These are phyloP conservation scores for Eustoma russellianum DNA, from an alignment of 257 asterid species.

Conservation along the genomic window DNA sequence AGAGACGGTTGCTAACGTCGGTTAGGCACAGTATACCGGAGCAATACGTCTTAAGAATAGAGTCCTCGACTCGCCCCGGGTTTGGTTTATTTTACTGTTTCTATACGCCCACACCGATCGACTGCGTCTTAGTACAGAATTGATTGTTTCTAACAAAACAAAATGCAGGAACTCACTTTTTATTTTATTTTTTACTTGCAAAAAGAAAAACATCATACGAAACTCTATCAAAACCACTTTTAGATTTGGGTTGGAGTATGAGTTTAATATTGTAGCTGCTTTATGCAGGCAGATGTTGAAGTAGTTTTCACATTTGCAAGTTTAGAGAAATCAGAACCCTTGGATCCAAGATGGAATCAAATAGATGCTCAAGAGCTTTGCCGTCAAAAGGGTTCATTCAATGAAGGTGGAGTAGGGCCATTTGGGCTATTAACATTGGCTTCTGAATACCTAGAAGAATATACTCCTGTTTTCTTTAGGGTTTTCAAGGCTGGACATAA, in stretches of 20 bases:
- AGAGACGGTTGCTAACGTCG: no score
- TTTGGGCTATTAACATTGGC: constrained; percentile 42
- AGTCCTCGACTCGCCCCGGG: no score
- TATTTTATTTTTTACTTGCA: not conserved
- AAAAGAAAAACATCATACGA: no score
- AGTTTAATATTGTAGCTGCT: not conserved
- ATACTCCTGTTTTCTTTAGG: constrained; percentile 36
- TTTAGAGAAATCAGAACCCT: constrained; percentile 36
- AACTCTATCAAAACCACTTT: not conserved
- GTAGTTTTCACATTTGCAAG: constrained; percentile 28
- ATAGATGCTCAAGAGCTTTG: constrained; percentile 36
- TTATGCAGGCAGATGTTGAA: constrained; percentile 38
- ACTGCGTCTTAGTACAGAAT: no score
- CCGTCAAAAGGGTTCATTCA: constrained; percentile 22
- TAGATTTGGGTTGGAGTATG: not conserved
- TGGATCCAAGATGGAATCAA: constrained; percentile 23
- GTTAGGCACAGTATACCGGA: no score
- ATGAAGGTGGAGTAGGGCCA: constrained; percentile 44
- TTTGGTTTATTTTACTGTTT: no score
- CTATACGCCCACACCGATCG: no score
- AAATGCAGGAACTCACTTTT: no score
- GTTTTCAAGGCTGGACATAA: constrained; percentile 16
- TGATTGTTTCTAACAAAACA: no score
- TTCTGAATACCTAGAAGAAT: constrained; percentile 25
- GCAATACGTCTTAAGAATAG: no score